Base-by-base conservation (phyloP, 768 basidiomycete species). In the Boletus huronensis region DNA sequence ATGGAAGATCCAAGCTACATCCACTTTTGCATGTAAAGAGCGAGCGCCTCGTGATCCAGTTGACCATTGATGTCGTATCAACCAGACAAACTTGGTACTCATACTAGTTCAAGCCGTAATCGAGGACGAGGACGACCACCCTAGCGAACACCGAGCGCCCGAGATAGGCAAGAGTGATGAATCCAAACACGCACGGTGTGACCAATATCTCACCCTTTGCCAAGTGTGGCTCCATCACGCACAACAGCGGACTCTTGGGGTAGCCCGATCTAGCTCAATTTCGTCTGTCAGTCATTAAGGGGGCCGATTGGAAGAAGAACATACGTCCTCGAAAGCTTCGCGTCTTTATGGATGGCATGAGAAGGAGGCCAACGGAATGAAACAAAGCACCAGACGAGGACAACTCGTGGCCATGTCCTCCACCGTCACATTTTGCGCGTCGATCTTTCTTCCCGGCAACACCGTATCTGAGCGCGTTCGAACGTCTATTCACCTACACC, bases 261-360 rank as follows among this genome's bases (percentile, higher is more conserved):
- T 8, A 96, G 76, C n/a, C 93, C 93, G 41, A 95, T 87, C 93
- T 95, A 65, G n/a, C n/a, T 34, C n/a, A 11, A 17, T 13, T 0
- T 32, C 17, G 5, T 32, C 19, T n/a, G 10, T 53, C n/a, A 38
- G 17, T 29, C 5, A n/a, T n/a, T n/a, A 0, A 8, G n/a, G 5
- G 5, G n/a, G 35, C 43, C 16, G 14, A n/a, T 9, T n/a, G 3
- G 0, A n/a, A n/a, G n/a, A n/a, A n/a, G n/a, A n/a, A n/a, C 3
- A 35, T 52, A 92, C 93, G 81, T 96, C 93, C 71, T 96, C 93
- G 54, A 82, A 93, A 0, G 93, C 92, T 73, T 95, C 93, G 40
- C 93, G 79, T 50, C 93, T 74, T 91, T 93, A 46, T 10, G 19
- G 25, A n/a, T 8, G 25, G 19, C 32, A 35, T 6, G n/a, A n/a